Evolutionary conservation across 306 rosid species (phyloP).

Genomic region (Trifolium subterraneum): DNA sequence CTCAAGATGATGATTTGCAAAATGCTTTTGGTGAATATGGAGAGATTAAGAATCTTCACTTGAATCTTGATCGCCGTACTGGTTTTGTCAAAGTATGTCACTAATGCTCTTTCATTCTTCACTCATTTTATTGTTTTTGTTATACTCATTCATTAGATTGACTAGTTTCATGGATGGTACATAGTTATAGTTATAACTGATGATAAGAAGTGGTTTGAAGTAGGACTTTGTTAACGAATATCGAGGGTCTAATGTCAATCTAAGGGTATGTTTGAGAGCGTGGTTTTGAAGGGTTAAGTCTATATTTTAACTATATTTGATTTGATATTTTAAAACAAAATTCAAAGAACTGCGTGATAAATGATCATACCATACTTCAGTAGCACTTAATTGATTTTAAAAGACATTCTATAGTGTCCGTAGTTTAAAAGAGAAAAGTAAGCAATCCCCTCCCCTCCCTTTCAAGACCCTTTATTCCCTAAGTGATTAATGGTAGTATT

Average conservation of each 20-base stretch:
- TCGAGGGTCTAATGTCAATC: neutral
- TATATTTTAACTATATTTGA: no score
- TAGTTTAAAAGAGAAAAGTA: no score
- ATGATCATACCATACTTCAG: no score
- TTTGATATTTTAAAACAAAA: no score
- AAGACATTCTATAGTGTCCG: no score
- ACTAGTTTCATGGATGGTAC: neutral
- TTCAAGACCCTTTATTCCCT: no score
- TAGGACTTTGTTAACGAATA: neutral
- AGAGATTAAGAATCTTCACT: conserved; percentile 88
- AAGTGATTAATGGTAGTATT: neutral
- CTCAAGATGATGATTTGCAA: conserved; percentile 94
- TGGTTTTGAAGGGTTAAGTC: no score
- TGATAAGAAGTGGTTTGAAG: neutral
- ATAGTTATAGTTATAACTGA: neutral
- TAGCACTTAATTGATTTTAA: no score
- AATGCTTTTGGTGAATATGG: conserved; percentile 89
- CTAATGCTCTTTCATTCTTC: neutral
- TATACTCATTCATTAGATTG: neutral
- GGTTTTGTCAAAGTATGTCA: conserved; percentile 85
- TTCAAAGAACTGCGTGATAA: no score
- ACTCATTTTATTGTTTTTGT: neutral
- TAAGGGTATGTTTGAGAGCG: no score
- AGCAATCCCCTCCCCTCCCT: no score
- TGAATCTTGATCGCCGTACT: conserved; percentile 97